A percentile compares a stretch with the other conserved stretches of the same genome.
Conservation (phyloP, 192 early-diverging fungal genomes). For the Phycomyces nitens region DNA sequence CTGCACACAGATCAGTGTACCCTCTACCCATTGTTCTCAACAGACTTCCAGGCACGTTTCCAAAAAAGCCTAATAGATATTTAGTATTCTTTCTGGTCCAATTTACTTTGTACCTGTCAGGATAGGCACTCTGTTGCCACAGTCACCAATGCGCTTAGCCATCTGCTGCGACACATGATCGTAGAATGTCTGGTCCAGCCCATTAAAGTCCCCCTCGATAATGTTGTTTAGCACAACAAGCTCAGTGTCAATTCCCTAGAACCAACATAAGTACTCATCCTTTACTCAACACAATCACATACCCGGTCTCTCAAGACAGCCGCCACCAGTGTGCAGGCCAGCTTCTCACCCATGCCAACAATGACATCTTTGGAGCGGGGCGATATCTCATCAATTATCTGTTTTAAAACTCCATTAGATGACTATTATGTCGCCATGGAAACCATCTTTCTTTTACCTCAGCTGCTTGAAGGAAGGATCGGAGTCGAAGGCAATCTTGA, state of each 20-base stretch:
- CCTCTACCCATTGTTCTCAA: constrained; percentile 85
- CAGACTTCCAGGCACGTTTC: constrained; percentile 84
- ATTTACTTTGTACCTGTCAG: constrained; percentile 53
- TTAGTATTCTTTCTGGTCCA: not conserved
- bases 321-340: constrained; percentile 79
- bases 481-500: constrained; percentile 67
- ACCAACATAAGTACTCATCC: too few species aligned
- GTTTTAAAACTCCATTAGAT: not conserved
- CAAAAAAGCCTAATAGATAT: constrained; percentile 66
- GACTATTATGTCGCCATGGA: too few species aligned
- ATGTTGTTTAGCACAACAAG: constrained; percentile 79
- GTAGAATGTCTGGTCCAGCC: constrained; percentile 82
- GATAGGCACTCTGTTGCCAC: constrained; percentile 65
- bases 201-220: constrained; percentile 67
- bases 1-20: constrained; percentile 92
- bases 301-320: constrained; percentile 59
- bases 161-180: constrained; percentile 70
- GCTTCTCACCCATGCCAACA: constrained; percentile 81
- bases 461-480: constrained; percentile 81
- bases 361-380: constrained; percentile 90
- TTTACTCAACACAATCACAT: too few species aligned
- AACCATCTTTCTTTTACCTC: constrained; percentile 36
- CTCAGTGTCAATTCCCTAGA: constrained; percentile 71
- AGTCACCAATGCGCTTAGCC: constrained; percentile 39
- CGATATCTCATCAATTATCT: constrained; percentile 88